Base-by-base conservation (phyloP, 306 rosid genomes). In the Inga laurina region DNA sequence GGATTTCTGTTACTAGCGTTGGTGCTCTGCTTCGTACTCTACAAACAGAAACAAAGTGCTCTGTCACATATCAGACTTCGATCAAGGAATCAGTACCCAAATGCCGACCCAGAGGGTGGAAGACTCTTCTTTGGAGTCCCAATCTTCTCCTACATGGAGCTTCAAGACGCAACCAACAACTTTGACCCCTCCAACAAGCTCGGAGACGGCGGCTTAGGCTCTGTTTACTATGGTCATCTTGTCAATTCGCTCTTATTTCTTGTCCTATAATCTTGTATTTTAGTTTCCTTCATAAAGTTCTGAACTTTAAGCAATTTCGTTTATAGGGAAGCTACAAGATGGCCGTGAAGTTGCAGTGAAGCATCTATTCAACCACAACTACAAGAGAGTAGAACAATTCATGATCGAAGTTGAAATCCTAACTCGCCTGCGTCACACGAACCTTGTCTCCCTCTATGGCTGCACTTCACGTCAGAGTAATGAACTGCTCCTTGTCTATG, bases 291-390 rank as follows among this genome's bases (percentile, higher is more conserved):
- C 2, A 1, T 18, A 8, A n/a, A 56, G 27, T 21, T 59, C 10
- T 9, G 5, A 59, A 10, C 6, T 61, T 24, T 24, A 10, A n/a
- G 10, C 30, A 4, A 57, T 16, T 15, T 51, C 8, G 8, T 59
- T n/a, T n/a, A n/a, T 1, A 93, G 94, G 97, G 21, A 87, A 84
- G 74, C 92, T 93, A 32, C 81, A 78, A 46, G 94, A 93, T 82
- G 94, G 94, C 11, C 84, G 92, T 19, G 97, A 90, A 90, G 94
- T 93, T 62, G 93, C 92, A 3, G 88, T 93, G 24, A 93, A 91
- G 84, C 87, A 87, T 59, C 76, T 91, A 22, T 90, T 74, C 15
- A 80, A 91, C 65, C 87, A 88, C 66, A 90, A 88, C 51, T 89
- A 81, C 24, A 86, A 81, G 81, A 79, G 89, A 10, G 78, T 85